Evolutionary conservation across 192 early-diverging fungal genomes (phyloP).

Genomic region (Coemansia aciculifera): DNA sequence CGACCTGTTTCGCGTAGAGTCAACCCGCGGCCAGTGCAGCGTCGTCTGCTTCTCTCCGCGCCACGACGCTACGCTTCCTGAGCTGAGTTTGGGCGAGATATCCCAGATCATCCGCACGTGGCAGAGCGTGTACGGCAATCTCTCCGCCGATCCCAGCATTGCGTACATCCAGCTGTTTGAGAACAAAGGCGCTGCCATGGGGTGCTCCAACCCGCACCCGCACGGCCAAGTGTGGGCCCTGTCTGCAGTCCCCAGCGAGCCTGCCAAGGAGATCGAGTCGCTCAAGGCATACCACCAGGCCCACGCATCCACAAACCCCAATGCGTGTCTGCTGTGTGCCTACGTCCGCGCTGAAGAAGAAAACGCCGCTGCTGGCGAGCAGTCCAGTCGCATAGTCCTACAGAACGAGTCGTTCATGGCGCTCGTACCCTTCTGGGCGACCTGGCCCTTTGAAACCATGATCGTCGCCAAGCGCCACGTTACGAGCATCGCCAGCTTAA

Average conservation of each 20-base stretch:
- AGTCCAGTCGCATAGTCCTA: constrained; percentile 65
- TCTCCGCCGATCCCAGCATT: constrained; percentile 59
- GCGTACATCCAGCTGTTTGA: constrained; percentile 94
- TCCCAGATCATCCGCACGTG: constrained; percentile 68
- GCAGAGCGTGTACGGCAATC: constrained; percentile 62
- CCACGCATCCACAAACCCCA: constrained; percentile 20
- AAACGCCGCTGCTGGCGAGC: constrained; percentile 38
- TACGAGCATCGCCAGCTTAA: constrained; percentile 56
- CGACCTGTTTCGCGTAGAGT: constrained; percentile 60
- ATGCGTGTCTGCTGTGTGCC: constrained; percentile 77
- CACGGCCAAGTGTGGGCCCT: constrained; percentile 95
- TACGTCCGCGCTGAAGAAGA: constrained; percentile 59
- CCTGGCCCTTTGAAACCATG: constrained; percentile 96
- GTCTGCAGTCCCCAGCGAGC: constrained; percentile 80
- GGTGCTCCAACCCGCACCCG: constrained; percentile 96
- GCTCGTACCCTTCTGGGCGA: constrained; percentile 94
- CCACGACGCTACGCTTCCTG: constrained; percentile 86
- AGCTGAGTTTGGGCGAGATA: constrained; percentile 74
- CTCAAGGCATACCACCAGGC: constrained; percentile 63
- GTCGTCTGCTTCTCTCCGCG: constrained; percentile 93
- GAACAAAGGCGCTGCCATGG: constrained; percentile 96
- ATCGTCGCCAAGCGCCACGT: constrained; percentile 72
- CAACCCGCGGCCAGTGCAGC: constrained; percentile 74
- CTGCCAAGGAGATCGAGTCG: constrained; percentile 66
- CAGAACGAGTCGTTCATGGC: constrained; percentile 81